These are phyloP conservation scores for Eucalyptus coolabah DNA, from an alignment of 345 rosid species.

Conservation along the genomic window DNA sequence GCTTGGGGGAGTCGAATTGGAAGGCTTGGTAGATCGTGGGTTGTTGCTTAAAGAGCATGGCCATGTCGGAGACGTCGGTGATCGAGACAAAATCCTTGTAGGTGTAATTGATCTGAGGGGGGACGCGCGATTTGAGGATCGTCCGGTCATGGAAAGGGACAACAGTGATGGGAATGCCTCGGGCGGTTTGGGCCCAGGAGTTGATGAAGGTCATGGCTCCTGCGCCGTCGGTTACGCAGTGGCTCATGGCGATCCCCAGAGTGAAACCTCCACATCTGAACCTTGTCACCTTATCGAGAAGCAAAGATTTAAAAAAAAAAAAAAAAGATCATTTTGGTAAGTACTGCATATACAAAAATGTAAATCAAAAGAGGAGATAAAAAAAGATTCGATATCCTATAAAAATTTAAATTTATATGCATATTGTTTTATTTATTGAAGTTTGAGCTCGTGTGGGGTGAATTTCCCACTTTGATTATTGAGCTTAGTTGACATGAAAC, in stretches of 20 bases:
- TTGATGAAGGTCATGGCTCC: conserved; percentile 7
- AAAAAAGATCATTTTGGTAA: neutral
- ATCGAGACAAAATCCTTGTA: neutral
- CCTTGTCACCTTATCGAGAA: conserved; percentile 4
- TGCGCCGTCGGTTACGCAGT: conserved; percentile 2
- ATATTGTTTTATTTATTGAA: neutral
- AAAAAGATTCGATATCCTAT: neutral
- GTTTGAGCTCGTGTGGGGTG: neutral
- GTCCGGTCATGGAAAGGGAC: neutral
- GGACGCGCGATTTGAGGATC: neutral
- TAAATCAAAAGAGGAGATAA: neutral
- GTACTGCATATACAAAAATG: neutral
- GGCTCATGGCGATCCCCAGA: conserved; percentile 1
- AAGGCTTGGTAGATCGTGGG: neutral
- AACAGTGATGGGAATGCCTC: neutral
- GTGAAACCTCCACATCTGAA: conserved; percentile 6
- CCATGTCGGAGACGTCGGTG: conserved; percentile 1
- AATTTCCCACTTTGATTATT: neutral
- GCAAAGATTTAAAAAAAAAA: neutral
- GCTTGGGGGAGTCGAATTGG: neutral
- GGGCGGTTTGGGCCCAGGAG: conserved; percentile 10
- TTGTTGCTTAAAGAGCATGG: neutral
- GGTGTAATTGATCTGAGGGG: neutral
- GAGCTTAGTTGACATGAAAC: neutral
- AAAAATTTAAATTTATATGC: neutral